phyloP scores from a whole-genome alignment of 1,284 basidiomycete species.

The Porphyrellus sp. region DNA sequence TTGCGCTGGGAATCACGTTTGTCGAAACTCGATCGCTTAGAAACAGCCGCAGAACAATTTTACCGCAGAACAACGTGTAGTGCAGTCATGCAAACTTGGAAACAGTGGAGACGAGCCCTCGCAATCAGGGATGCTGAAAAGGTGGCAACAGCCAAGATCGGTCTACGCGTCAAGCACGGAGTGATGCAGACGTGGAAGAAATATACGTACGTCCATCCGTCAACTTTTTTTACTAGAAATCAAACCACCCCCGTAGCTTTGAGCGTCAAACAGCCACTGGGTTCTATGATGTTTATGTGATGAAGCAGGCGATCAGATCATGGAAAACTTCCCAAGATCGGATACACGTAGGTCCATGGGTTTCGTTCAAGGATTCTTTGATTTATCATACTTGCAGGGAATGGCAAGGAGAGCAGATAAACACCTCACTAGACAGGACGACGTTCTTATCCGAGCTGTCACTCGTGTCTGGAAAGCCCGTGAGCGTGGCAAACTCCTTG shows the following conservation, averaged over 20 bases:
- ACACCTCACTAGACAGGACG: conserved; percentile 59
- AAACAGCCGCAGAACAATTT: conserved; percentile 48
- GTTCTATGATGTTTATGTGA: conserved; percentile 42
- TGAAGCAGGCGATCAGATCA: conserved; percentile 44
- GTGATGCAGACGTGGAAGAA: conserved; percentile 54
- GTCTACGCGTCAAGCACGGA: conserved; percentile 45
- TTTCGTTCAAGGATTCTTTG: neutral
- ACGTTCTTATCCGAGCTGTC: conserved; percentile 60
- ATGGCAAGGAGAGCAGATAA: conserved; percentile 56
- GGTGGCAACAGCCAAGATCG: conserved; percentile 42
- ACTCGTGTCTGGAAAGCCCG: conserved; percentile 71
- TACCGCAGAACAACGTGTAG: conserved; percentile 37
- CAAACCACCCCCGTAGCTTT: conserved; percentile 36
- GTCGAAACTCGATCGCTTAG: conserved; percentile 41
- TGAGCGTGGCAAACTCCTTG: conserved; percentile 61
- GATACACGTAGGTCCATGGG: conserved; percentile 45
- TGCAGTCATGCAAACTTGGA: conserved; percentile 45
- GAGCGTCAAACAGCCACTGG: conserved; percentile 43
- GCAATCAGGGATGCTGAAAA: conserved; percentile 46
- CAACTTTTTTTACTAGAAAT: conserved; percentile 7
- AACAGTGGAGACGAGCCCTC: conserved; percentile 50
- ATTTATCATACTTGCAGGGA: conserved; percentile 33
- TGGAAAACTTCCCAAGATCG: conserved; percentile 57
- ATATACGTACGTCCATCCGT: conserved; percentile 45
- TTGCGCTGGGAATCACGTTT: conserved; percentile 50